Percentiles rank a stretch among this genome's conserved stretches.
phyloP scores from a whole-genome alignment of 2,329 filamentous ascomycete species.

The Fusarium pseudocircinatum region DNA sequence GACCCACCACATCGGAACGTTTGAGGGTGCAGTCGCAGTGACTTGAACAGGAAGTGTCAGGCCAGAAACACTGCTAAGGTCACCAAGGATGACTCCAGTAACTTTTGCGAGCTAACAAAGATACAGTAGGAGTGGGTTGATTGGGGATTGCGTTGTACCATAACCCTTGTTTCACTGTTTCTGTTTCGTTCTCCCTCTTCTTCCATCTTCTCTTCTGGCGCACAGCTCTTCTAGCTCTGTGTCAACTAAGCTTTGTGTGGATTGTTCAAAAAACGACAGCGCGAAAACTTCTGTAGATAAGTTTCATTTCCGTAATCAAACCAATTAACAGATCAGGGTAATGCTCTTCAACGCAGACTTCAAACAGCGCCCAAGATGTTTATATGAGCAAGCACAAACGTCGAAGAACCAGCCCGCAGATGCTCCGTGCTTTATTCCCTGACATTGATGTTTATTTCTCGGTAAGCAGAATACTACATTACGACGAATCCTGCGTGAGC shows the following conservation, averaged over 20 bases:
- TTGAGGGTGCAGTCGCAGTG: slow-evolving; percentile 24
- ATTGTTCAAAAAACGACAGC: background rate
- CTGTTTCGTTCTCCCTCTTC: slow-evolving; percentile 17
- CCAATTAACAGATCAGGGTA: background rate
- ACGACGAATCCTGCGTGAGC: background rate
- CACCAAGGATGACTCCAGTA: slow-evolving; percentile 2
- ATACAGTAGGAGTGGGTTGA: background rate
- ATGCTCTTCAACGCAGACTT: background rate
- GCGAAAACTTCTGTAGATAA: background rate
- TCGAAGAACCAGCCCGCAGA: slow-evolving; percentile 3
- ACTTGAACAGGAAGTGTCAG: slow-evolving; percentile 16
- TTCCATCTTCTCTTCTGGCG: slow-evolving; percentile 2
- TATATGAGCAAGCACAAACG: slow-evolving; percentile 18
- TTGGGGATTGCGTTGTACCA: background rate
- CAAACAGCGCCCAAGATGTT: slow-evolving; percentile 12
- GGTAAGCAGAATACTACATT: slow-evolving; percentile 1
- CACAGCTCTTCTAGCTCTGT: background rate
- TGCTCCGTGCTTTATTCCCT: slow-evolving; percentile 28
- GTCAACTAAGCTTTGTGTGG: background rate
- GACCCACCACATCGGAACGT: slow-evolving; percentile 11
- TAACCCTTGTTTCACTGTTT: background rate
- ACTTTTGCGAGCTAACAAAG: background rate
- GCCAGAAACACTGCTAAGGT: slow-evolving; percentile 17
- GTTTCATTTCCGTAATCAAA: background rate
- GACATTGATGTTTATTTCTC: background rate